Evolutionary conservation across 2,329 filamentous ascomycete genomes (phyloP).

Genomic region (Cladosporium cucumerinum): DNA sequence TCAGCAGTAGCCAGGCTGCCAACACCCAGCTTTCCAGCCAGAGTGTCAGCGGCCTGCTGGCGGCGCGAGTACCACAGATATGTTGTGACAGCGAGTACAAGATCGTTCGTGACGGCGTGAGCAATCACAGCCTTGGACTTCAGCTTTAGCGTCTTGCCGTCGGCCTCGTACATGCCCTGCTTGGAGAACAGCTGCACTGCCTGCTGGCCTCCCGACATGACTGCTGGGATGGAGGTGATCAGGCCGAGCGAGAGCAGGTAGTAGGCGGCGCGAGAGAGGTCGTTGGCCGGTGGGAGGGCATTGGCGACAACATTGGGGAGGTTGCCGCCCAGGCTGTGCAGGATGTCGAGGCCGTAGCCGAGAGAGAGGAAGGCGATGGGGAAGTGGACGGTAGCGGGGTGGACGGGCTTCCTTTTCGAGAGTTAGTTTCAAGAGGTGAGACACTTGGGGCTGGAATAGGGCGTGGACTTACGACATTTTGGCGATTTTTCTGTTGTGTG

Average conservation of each 20-base stretch:
- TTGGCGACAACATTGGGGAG: constrained; percentile 32
- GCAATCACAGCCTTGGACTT: constrained; percentile 42
- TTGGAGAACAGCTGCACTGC: constrained; percentile 42
- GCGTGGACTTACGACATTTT: constrained; percentile 11
- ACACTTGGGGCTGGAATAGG: background rate
- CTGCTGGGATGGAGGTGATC: constrained; percentile 34
- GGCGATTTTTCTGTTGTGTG: background rate
- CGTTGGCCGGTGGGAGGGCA: constrained; percentile 33
- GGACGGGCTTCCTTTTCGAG: constrained; percentile 37
- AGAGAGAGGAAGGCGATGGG: constrained; percentile 46
- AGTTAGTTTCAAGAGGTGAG: background rate
- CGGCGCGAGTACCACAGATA: constrained; percentile 44
- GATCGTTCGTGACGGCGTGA: constrained; percentile 44
- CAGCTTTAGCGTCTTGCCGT: constrained; percentile 36
- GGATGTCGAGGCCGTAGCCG: constrained; percentile 42
- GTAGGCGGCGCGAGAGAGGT: constrained; percentile 42
- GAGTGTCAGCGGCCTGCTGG: constrained; percentile 26
- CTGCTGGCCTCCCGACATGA: constrained; percentile 36
- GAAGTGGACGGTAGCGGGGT: constrained; percentile 48
- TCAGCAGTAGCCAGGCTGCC: constrained; percentile 21
- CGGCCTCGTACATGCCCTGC: constrained; percentile 41
- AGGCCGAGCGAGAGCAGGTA: constrained; percentile 44
- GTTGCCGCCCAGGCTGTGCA: constrained; percentile 35
- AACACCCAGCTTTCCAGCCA: constrained; percentile 30
- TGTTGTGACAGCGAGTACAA: constrained; percentile 38